Evolutionary conservation across 2,329 filamentous ascomycete species (phyloP).

Genomic region (Penicillium thymicola): DNA sequence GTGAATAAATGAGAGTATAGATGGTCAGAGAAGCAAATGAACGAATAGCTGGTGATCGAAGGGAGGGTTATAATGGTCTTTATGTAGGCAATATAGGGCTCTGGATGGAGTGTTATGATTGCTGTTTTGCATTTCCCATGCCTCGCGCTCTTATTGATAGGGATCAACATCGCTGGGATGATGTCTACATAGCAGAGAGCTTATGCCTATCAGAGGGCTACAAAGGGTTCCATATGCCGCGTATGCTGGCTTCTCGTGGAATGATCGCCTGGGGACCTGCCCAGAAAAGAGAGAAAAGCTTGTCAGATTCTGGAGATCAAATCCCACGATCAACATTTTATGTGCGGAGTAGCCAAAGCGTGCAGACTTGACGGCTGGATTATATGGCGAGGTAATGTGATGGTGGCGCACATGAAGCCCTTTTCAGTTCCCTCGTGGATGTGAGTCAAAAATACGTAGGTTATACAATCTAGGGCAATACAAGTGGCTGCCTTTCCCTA

Average conservation of each 20-base stretch:
- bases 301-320: background rate
- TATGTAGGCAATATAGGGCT: conserved; percentile 10
- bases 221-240: background rate
- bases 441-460: background rate
- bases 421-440: background rate
- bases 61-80: conserved; percentile 11
- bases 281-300: conserved; percentile 1
- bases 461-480: background rate
- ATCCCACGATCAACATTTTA: conserved; percentile 2
- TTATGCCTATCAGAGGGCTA: conserved; percentile 8
- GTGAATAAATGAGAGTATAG: conserved; percentile 11
- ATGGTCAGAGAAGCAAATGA: conserved; percentile 12
- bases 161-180: conserved; percentile 18
- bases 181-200: conserved; percentile 15
- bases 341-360: background rate
- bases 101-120: conserved; percentile 14
- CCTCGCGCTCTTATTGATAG: conserved; percentile 11
- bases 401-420: background rate
- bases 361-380: background rate
- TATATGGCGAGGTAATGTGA: background rate
- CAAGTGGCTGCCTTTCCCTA: no score
- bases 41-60: background rate
- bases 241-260: conserved; percentile 11
- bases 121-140: conserved; percentile 14
- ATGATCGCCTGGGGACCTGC: conserved; percentile 15